These are phyloP conservation scores for Penicillium cataractarum DNA, from an alignment of 495 filamentous ascomycete species.

Conservation along the genomic window DNA sequence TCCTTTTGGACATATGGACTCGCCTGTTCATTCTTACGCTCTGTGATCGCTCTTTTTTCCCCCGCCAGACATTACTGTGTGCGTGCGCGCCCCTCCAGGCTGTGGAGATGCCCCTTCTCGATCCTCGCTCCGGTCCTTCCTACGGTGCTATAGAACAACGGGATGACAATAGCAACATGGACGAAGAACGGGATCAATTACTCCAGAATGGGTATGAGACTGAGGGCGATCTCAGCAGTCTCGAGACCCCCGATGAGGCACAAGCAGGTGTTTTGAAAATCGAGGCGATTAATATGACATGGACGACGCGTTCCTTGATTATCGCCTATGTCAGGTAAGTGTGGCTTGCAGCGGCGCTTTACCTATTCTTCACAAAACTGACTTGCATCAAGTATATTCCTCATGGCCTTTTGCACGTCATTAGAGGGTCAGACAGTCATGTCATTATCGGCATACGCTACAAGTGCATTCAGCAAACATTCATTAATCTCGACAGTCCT, in stretches of 20 bases:
- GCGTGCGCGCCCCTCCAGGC: neutral
- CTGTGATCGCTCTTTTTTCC: neutral
- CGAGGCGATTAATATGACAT: constrained; percentile 60
- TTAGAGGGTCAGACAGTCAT: constrained; percentile 59
- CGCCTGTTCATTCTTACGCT: constrained; percentile 1
- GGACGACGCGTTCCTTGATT: constrained; percentile 55
- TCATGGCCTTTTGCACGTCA: constrained; percentile 60
- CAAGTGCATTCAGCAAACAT: constrained; percentile 61
- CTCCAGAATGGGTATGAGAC: constrained; percentile 36
- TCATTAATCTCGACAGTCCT: constrained; percentile 60
- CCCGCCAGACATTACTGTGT: neutral
- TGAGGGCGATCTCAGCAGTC: constrained; percentile 29
- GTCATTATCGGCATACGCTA: constrained; percentile 60
- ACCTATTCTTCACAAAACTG: neutral
- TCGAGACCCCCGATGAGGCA: constrained; percentile 38
- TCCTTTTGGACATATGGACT: constrained; percentile 31
- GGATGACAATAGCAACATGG: constrained; percentile 26
- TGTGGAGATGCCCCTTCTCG: constrained; percentile 44
- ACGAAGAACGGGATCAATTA: constrained; percentile 42
- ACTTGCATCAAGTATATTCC: constrained; percentile 53
- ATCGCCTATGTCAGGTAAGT: constrained; percentile 59
- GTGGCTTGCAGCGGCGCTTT: constrained; percentile 19
- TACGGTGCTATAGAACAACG: constrained; percentile 44
- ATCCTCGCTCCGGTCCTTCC: constrained; percentile 38
- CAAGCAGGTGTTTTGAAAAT: constrained; percentile 60